Percentiles rank a stretch among this genome's conserved stretches.
These are phyloP conservation scores for Cerioporus squamosus DNA, from an alignment of 1,284 basidiomycete species.

Conservation along the genomic window DNA sequence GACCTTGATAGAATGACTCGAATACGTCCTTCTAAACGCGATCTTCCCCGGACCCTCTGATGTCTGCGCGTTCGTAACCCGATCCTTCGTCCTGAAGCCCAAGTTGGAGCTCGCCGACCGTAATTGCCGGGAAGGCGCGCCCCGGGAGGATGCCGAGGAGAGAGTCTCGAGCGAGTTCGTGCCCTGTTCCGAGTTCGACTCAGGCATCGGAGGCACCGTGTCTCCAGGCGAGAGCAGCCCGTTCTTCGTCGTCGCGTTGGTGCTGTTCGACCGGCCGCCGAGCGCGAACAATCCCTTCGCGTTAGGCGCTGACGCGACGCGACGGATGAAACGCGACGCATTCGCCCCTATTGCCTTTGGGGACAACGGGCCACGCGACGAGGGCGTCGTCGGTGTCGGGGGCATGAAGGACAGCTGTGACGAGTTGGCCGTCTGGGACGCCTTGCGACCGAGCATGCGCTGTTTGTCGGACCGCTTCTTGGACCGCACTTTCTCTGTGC, in stretches of 20 bases:
- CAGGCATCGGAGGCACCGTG: slow-evolving; percentile 51
- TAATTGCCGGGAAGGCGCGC: slow-evolving; percentile 43
- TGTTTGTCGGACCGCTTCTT: slow-evolving; percentile 72
- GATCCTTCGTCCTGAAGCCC: slow-evolving; percentile 43
- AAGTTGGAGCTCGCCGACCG: slow-evolving; percentile 24
- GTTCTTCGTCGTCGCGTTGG: slow-evolving; percentile 64
- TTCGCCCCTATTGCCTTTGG: slow-evolving; percentile 69
- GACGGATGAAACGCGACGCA: slow-evolving; percentile 86
- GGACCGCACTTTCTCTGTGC: slow-evolving; percentile 44
- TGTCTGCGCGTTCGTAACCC: slow-evolving; percentile 45
- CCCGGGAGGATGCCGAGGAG: slow-evolving; percentile 72
- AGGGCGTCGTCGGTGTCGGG: slow-evolving; percentile 39
- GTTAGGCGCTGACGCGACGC: slow-evolving; percentile 96
- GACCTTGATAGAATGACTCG: slow-evolving; percentile 97
- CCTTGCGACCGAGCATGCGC: slow-evolving; percentile 35
- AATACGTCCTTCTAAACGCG: slow-evolving; percentile 93
- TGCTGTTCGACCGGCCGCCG: slow-evolving; percentile 51
- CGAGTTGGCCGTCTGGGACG: slow-evolving; percentile 37
- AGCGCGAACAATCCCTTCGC: slow-evolving; percentile 87
- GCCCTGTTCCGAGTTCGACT: slow-evolving; percentile 60
- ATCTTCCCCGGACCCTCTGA: slow-evolving; percentile 60
- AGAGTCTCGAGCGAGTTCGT: slow-evolving; percentile 73
- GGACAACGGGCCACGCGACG: slow-evolving; percentile 50
- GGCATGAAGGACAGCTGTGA: slow-evolving; percentile 43
- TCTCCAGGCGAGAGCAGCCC: slow-evolving; percentile 77